Evolutionary conservation across 495 filamentous ascomycete genomes (phyloP).

Genomic region (Penicillium bovifimosum): DNA sequence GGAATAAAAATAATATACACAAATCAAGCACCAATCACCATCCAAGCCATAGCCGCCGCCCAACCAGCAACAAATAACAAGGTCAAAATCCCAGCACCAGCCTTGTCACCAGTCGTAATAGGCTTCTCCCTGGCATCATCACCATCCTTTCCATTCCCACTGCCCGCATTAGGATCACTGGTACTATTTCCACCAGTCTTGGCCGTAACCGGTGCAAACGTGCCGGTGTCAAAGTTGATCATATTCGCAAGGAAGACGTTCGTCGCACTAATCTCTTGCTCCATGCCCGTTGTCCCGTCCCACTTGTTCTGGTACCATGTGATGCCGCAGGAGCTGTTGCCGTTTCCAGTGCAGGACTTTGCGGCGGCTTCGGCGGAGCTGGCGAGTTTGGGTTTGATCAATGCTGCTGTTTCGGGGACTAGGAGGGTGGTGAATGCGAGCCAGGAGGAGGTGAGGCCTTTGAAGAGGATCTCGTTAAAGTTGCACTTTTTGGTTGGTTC

Average conservation of each 20-base stretch:
- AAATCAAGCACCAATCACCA: conserved; percentile 4
- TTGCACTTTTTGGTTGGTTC: conserved; percentile 54
- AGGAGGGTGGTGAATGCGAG: conserved; percentile 66
- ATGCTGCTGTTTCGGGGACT: conserved; percentile 49
- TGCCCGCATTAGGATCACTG: conserved; percentile 30
- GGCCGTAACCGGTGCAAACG: conserved; percentile 17
- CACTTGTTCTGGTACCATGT: conserved; percentile 59
- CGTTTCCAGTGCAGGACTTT: conserved; percentile 55
- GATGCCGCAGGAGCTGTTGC: conserved; percentile 63
- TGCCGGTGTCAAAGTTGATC: conserved; percentile 18
- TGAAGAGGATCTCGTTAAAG: conserved; percentile 71
- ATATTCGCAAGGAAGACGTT: conserved; percentile 43
- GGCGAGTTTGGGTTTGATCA: conserved; percentile 58
- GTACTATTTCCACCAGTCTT: conserved; percentile 17
- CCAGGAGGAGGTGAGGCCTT: conserved; percentile 71
- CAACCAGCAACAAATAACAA: conserved; percentile 40
- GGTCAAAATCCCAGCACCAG: conserved; percentile 62
- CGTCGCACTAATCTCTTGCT: conserved; percentile 45
- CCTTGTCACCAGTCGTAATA: conserved; percentile 51
- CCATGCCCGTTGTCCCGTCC: conserved; percentile 58
- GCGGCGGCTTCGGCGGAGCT: conserved; percentile 63
- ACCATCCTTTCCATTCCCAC: conserved; percentile 2
- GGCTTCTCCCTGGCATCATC: conserved; percentile 11
- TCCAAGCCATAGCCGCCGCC: conserved; percentile 23
- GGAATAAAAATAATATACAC: background rate